phyloP scores from a whole-genome alignment of 192 early-diverging fungal genomes.

The Coemansia sp. region DNA sequence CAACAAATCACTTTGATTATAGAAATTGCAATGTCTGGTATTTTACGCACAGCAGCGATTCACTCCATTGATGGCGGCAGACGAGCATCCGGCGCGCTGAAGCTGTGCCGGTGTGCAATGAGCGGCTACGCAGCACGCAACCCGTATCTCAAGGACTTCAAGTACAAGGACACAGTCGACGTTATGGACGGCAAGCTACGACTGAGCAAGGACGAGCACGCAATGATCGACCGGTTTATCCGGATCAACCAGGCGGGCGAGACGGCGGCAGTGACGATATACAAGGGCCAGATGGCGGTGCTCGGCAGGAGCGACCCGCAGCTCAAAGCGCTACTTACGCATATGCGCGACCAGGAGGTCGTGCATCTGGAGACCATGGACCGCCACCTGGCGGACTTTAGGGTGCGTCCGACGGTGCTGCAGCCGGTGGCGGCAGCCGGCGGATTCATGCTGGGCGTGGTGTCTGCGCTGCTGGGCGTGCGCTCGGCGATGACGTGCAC shows the following conservation, averaged over 20 bases:
- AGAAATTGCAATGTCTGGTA: constrained; percentile 1
- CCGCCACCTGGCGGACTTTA: constrained; percentile 67
- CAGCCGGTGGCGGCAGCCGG: constrained; percentile 84
- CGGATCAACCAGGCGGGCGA: constrained; percentile 98
- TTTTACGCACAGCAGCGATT: constrained; percentile 1
- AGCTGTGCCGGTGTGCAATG: constrained; percentile 9
- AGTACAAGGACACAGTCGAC: constrained; percentile 26
- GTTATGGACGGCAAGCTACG: constrained; percentile 30
- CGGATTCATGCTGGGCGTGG: constrained; percentile 82
- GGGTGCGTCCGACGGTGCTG: constrained; percentile 83
- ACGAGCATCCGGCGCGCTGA: not conserved
- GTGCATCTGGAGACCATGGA: constrained; percentile 80
- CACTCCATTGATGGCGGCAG: not conserved
- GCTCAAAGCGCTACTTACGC: constrained; percentile 70
- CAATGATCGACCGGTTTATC: constrained; percentile 72
- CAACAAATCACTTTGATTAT: too few relatives aligned
- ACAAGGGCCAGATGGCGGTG: constrained; percentile 89
- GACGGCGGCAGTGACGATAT: constrained; percentile 93
- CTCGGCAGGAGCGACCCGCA: constrained; percentile 63
- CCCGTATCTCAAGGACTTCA: constrained; percentile 42
- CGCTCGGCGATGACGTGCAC: constrained; percentile 99
- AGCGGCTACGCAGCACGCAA: constrained; percentile 43
- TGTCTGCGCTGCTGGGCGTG: constrained; percentile 86
- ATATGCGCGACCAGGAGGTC: constrained; percentile 97
- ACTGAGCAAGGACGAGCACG: constrained; percentile 57